Conservation (phyloP, 345 rosid species). For the Corymbia maculata region DNA sequence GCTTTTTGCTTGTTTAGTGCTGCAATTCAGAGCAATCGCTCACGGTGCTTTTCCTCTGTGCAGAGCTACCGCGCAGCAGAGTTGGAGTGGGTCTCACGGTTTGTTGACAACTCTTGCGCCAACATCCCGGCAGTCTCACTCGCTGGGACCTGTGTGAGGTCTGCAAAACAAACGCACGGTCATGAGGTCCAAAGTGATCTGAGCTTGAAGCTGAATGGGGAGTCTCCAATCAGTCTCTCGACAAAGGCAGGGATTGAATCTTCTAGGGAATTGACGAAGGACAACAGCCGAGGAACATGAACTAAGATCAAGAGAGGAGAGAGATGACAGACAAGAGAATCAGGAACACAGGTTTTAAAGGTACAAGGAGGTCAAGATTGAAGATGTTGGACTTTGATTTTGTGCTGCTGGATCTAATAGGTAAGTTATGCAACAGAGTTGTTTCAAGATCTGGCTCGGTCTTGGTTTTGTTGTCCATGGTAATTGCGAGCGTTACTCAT, state of each 20-base stretch:
- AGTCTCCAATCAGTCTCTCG: too few species aligned
- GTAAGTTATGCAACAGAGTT: neutral
- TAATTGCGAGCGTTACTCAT: too few species aligned
- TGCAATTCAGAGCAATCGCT: neutral
- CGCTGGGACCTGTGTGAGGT: constrained; percentile 6
- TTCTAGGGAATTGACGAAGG: fast-evolving
- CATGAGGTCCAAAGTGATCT: too few species aligned
- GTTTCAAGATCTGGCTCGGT: neutral
- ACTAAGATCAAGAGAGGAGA: too few species aligned
- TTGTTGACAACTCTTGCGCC: constrained; percentile 36
- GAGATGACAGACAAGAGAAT: too few species aligned
- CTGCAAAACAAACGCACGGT: too few species aligned
- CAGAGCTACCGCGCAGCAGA: constrained; percentile 74
- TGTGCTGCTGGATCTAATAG: neutral
- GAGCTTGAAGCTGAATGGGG: too few species aligned
- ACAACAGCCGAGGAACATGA: too few species aligned
- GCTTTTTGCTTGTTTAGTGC: neutral
- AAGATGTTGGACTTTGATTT: neutral
- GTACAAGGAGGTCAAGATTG: too few species aligned
- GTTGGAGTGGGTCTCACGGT: constrained; percentile 56
- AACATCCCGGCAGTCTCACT: neutral
- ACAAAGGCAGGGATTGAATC: too few species aligned
- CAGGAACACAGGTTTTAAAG: too few species aligned
- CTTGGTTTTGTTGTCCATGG: neutral
- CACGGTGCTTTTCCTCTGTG: neutral